Evolutionary conservation across 2,329 filamentous ascomycete genomes (phyloP), one percentile per base, ranked within the genome.

Genomic region (Penicillium nordicum): DNA sequence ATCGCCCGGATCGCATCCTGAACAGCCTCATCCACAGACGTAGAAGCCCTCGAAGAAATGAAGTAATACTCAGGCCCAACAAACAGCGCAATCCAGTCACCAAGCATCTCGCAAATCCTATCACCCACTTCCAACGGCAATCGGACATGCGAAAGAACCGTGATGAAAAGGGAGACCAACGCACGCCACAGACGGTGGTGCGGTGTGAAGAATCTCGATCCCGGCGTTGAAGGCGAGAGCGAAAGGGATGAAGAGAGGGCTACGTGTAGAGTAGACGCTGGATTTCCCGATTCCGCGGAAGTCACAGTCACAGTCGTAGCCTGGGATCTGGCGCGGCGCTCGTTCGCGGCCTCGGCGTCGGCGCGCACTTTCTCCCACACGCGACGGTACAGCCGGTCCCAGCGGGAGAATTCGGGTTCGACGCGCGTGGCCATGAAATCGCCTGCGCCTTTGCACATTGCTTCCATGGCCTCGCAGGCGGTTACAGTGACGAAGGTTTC

Each of bases 371-470:
- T 70, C 21, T 68, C 62, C 76, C 74, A 77, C 18, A 62, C 69
- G 3, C 67, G 67, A 6, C 60, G 66, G 66, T 79, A 79, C 1
- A 79, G 62, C 8, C 69, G 70, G 38, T 74, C 70, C 71, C 77
- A 74, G 47, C 74, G 72, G 1, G 74, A 66, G 55, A 76, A 97
- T 56, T 91, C 86, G 5, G 83, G 84, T 69, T 88, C 85, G 59
- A 97, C 84, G 7, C 94, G 81, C 0, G 84, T 85, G 34, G 82
- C 80, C 74, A 97, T 84, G 69, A 99, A 99, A 58, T 91, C 86
- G 0, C 92, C 90, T 0, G 90, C 90, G 45, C 84, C 79, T 54
- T 78, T 76, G 68, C 90, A 95, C 55, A 97, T 80, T 11, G 82
- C 77, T 2, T 78, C 78, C 3, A 97, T 78, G 0, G 90, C 83